Evolutionary conservation across 768 basidiomycete species (phyloP).

Genomic region (Tephrocybe rancida): DNA sequence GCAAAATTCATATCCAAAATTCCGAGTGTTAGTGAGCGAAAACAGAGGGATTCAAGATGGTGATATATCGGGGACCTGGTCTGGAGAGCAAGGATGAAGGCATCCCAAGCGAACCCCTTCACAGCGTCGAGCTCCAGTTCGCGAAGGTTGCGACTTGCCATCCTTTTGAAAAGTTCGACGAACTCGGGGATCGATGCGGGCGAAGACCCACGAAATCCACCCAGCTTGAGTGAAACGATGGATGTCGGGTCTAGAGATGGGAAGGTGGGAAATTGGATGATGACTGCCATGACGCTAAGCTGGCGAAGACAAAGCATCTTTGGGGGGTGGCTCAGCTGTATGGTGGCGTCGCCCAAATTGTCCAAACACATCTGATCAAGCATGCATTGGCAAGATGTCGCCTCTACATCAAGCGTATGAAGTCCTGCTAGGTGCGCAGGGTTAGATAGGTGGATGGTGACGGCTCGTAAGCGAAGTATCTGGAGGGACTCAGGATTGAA

Average conservation of each 20-base stretch:
- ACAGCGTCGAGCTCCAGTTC: conserved; percentile 6
- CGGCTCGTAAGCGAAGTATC: neutral
- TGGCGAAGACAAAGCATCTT: neutral
- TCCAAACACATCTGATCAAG: conserved; percentile 7
- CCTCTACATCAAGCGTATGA: neutral
- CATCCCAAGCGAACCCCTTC: conserved; percentile 5
- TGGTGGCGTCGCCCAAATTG: neutral
- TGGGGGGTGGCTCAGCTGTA: neutral
- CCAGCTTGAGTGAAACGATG: conserved; percentile 5
- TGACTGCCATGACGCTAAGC: neutral
- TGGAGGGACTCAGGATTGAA: conserved; percentile 3
- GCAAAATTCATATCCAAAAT: conserved; percentile 1
- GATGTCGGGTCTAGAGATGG: conserved; percentile 5
- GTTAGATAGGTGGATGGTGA: conserved; percentile 3
- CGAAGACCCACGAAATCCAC: neutral
- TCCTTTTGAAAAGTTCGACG: neutral
- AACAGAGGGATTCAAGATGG: conserved; percentile 1
- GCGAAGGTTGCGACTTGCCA: conserved; percentile 3
- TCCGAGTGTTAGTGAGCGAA: conserved; percentile 5
- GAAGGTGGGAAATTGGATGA: neutral
- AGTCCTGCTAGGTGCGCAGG: conserved; percentile 4
- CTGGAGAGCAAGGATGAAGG: conserved; percentile 6
- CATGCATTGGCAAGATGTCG: conserved; percentile 3
- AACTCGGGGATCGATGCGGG: neutral
- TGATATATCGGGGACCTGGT: conserved; percentile 4